These are phyloP conservation scores for Astrephomene gubernaculifera DNA, from an alignment of 139 green algal species.

Conservation along the genomic window DNA sequence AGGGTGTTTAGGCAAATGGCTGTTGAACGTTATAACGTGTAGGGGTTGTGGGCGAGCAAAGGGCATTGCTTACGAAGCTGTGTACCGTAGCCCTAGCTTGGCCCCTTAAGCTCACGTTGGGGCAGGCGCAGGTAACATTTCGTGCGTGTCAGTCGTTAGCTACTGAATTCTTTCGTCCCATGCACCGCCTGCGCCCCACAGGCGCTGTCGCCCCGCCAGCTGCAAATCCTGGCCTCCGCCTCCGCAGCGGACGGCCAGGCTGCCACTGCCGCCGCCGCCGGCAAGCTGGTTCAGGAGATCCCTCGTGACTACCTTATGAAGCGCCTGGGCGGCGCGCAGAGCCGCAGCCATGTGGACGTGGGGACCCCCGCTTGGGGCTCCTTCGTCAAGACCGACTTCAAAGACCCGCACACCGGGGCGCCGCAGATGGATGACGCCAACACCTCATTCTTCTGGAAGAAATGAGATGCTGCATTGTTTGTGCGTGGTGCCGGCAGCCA, in stretches of 20 bases:
- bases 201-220: constrained; percentile 61
- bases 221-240: constrained; percentile 53
- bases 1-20: too few relatives aligned
- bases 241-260: constrained; percentile 13
- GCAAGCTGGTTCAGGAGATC: constrained; percentile 64
- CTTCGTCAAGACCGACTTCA: constrained; percentile 7
- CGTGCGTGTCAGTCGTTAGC: too few relatives aligned
- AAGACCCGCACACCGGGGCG: not conserved
- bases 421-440: constrained; percentile 33
- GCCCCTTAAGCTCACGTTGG: too few relatives aligned
- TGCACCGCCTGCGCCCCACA: not conserved
- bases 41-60: too few relatives aligned
- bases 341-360: constrained; percentile 39
- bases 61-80: too few relatives aligned
- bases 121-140: too few relatives aligned
- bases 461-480: too few relatives aligned
- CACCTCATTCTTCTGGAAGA: constrained; percentile 15
- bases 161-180: too few relatives aligned
- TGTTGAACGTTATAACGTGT: too few relatives aligned
- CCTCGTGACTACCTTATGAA: constrained; percentile 63
- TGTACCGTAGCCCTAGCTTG: too few relatives aligned
- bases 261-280: constrained; percentile 26
- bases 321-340: constrained; percentile 55
- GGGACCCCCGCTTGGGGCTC: constrained; percentile 38
- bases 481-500: too few relatives aligned